phyloP scores from a whole-genome alignment of 768 basidiomycete genomes.

The Suillus subluteus region DNA sequence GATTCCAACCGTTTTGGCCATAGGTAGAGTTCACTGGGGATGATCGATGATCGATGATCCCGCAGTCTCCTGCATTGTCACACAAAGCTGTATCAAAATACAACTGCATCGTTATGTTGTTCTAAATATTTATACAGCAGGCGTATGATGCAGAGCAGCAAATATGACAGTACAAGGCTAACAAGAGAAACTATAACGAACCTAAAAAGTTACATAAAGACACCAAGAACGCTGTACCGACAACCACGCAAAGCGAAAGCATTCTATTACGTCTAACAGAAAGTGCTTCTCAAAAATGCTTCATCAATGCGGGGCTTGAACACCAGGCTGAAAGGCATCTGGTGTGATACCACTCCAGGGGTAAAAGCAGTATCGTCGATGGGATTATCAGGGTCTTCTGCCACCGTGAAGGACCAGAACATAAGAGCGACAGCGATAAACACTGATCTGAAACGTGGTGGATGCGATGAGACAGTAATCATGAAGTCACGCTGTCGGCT shows the following conservation, averaged over 20 bases:
- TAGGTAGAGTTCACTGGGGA: too few species aligned
- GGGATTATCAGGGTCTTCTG: conserved; percentile 48
- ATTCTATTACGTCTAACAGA: background rate
- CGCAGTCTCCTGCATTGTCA: background rate
- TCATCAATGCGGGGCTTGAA: conserved; percentile 52
- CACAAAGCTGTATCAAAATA: background rate
- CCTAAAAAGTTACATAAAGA: background rate
- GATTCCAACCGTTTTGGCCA: too few species aligned
- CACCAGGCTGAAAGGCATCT: conserved; percentile 56
- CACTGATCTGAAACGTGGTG: conserved; percentile 47
- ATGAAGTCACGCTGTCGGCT: background rate
- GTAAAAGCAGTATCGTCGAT: conserved; percentile 68
- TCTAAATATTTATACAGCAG: background rate
- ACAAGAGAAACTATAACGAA: background rate
- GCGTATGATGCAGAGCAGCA: background rate
- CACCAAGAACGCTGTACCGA: background rate
- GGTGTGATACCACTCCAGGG: conserved; percentile 65
- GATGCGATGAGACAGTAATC: background rate
- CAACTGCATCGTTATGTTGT: background rate
- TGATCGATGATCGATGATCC: too few species aligned
- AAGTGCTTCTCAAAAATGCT: conserved; percentile 8
- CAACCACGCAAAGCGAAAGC: background rate
- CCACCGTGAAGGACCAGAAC: conserved; percentile 65
- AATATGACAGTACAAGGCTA: background rate
- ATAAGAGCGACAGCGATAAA: conserved; percentile 64